Evolutionary conservation across 202 grass and related monocot genomes (phyloP).

Genomic region (Panicum virgatum): DNA sequence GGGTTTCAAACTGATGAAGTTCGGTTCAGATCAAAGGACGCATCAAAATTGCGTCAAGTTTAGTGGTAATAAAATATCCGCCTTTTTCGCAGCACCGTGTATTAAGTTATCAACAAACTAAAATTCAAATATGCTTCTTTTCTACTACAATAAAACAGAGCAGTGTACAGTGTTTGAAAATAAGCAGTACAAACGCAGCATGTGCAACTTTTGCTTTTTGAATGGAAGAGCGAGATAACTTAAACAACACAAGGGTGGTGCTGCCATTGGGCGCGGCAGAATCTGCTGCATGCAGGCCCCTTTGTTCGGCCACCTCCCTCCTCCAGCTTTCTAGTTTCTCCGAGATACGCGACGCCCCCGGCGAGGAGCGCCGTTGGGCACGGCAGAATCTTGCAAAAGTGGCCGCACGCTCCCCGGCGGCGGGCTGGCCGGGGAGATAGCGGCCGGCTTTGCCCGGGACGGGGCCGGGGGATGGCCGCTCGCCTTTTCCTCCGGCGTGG

Average conservation of each 20-base stretch:
- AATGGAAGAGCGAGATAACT: not conserved
- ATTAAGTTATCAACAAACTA: not conserved
- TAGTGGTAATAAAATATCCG: too few species aligned
- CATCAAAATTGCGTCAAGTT: not conserved
- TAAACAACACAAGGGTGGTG: not conserved
- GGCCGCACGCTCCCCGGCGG: slow-evolving; percentile 28
- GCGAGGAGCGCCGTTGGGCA: slow-evolving; percentile 11
- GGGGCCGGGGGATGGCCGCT: slow-evolving; percentile 13
- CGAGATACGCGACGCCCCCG: not conserved
- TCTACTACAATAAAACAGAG: not conserved
- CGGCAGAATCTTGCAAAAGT: slow-evolving; percentile 53
- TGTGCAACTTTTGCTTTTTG: not conserved
- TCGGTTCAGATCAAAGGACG: not conserved
- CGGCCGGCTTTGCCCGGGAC: slow-evolving; percentile 26
- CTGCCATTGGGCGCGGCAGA: slow-evolving; percentile 37
- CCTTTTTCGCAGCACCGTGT: not conserved
- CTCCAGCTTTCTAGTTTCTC: not conserved
- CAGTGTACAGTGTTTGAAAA: not conserved
- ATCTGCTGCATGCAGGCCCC: not conserved
- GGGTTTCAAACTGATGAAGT: not conserved
- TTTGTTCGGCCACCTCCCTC: too few species aligned
- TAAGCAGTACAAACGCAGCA: not conserved
- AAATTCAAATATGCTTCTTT: not conserved
- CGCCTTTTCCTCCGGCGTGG: slow-evolving; percentile 21
- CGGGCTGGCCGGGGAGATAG: slow-evolving; percentile 1